Evolutionary conservation across 805 yeast species (phyloP), one percentile per base, ranked within the genome.

Genomic region (Suhomyces sp.): DNA sequence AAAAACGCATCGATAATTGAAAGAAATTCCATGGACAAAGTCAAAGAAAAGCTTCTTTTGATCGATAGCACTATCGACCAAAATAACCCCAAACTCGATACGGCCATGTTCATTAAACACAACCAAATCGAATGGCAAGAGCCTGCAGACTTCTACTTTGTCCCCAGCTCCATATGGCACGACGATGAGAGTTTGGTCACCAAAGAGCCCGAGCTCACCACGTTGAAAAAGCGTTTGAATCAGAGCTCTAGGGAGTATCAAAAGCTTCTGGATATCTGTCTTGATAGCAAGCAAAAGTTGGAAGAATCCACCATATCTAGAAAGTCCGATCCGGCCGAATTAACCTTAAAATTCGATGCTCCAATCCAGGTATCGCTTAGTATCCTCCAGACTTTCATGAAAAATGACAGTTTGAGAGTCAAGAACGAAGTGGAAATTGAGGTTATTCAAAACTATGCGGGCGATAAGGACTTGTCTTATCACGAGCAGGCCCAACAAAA

Each of bases 81-180:
- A 62, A 94, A 94, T 67, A 71, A 79, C 46, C 92, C 96, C 1
- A 73, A 72, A 41, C 71, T 90, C 47, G 97, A 91, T 68, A 82
- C 92, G 0, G 85, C 89, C 31, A 93, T 94, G 97, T 94, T 85
- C 68, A 84, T 91, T 51, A 91, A 91, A 63, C 99, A 94, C 70
- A 94, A 94, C 66, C 55, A 79, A 22, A 69, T 71, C 17, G 70
- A 66, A 15, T 94, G 97, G 97, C 77, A 76, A 44, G 97, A 91
- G 60, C 98, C 97, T 1, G 75, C 73, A 6, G 98, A 93, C 70
- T 89, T 87, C 63, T 78, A 82, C 57, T 94, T 87, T 62, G 80
- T 88, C 56, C 97, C 98, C 1, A 85, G 96, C 22, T 85, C 91
- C 27, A 86, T 94, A 41, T 94, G 99, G 99, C 98, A 93, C 69